Base-by-base conservation (phyloP, 495 filamentous ascomycete species). In the Penicillium atrosanguineum region DNA sequence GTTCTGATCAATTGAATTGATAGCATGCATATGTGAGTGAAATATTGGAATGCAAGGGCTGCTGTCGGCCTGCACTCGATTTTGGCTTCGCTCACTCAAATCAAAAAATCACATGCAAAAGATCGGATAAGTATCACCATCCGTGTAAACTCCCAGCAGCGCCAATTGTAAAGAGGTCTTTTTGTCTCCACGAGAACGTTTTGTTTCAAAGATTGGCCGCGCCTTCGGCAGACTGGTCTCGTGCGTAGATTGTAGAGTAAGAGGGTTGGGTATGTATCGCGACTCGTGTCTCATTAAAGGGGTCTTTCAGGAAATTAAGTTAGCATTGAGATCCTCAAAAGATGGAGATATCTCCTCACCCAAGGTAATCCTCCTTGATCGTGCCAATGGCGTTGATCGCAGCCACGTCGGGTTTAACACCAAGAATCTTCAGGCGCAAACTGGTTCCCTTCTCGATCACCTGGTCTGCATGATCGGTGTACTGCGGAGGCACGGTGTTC, bases 311-410 rank as follows among this genome's bases (percentile, higher is more conserved):
- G 28, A 48, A 31, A 41, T 45, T 14, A 5, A 9, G 38, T 40
- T 12, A 9, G 34, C 15, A 43, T 64, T 53, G 50, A 55, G 37
- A 40, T 38, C 40, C 16, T 26, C 26, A 37, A 36, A 14, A 12
- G 12, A 25, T 44, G 26, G 8, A n/a, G 3, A 11, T 20, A 45
- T 21, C n/a, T 28, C 65, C 75, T 56, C 56, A 82, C 79, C 79
- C 79, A 58, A 82, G 61, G 52, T 70, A 82, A 63, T 81, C 90
- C 70, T 97, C 94, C 75, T 95, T 96, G 67, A 98, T 96, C 34
- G 89, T 97, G 38, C 91, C 95, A 69, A 97, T 95, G 29, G 93
- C 94, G 77, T 87, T 96, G 81, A 98, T 94, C 60, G 87, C 86
- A 23, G 87, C 90, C 42, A 97, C 89, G 62, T 97, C 94, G 47